Evolutionary conservation across 148 eudicot genomes (phyloP), one percentile per base, ranked within the genome.

Genomic region (Nepenthes gracilis): DNA sequence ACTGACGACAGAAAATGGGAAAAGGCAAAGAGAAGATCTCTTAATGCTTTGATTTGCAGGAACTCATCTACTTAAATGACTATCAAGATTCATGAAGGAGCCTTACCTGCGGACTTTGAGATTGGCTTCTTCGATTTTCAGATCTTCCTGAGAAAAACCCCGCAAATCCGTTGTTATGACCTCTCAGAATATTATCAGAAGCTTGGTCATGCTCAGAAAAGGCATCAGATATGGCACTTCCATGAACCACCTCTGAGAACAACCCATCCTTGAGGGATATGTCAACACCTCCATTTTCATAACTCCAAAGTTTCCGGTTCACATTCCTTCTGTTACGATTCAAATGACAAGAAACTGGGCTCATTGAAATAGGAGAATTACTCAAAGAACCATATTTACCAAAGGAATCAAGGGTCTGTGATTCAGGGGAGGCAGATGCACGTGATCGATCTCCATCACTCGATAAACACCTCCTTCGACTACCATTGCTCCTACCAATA

Each of bases 91-190:
- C 6, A 45, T 45, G 11, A 11, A 1, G 6, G 13, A n/a, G 53
- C 6, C n/a, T 37, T 74, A 93, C 98, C 95, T 88, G 91, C 66
- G 96, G 95, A 73, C 96, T 93, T 6, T 91, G 85, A 61, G 88
- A 84, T 55, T 62, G 69, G 74, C 81, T 82, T 71, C 87, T 82
- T 49, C 53, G 3, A 12, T 49, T 49, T 56, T 57, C 51, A 33
- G 66, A 76, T 67, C 67, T 70, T 61, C 63, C 73, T 12, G 58
- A 74, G 40, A 65, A 61, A 66, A 93, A 88, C 35, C 96, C 96
- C n/a, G 79, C 72, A 76, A 88, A 86, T 53, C 76, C 83, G 63
- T 77, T 43, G 63, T 77, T 43, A 64, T 61, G 70, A 68, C 78
- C 66, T 52, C 74, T 70, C 35, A 62, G 55, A 32, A 48, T 60